Evolutionary conservation across 2,329 filamentous ascomycete genomes (phyloP).

Genomic region (Phialemonium atrogriseum): DNA sequence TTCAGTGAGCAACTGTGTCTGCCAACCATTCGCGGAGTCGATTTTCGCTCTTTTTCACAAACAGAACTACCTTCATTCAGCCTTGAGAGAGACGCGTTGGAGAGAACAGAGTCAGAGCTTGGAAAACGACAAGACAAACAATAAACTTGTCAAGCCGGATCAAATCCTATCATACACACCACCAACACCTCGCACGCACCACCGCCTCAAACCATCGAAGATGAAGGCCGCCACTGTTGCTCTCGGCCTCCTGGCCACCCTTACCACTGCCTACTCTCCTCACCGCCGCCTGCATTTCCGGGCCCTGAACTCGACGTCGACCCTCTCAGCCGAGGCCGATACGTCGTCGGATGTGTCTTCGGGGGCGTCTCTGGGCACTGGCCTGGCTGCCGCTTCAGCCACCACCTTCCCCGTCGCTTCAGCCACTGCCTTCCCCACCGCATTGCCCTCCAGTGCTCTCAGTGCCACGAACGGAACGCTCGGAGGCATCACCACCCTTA

Average conservation of each 20-base stretch:
- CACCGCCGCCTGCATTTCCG: slow-evolving; percentile 25
- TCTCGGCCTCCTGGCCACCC: slow-evolving; percentile 35
- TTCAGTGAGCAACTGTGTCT: slow-evolving; percentile 20
- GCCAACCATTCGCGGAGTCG: slow-evolving; percentile 19
- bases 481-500: slow-evolving; percentile 26
- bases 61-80: slow-evolving; percentile 6
- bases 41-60: slow-evolving; percentile 19
- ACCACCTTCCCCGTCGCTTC: slow-evolving; percentile 6
- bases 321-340: slow-evolving; percentile 1
- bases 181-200: slow-evolving; percentile 9
- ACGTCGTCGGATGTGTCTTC: neutral
- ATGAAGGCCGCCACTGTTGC: slow-evolving; percentile 39
- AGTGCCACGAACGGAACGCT: slow-evolving; percentile 7
- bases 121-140: slow-evolving; percentile 1
- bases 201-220: slow-evolving; percentile 20
- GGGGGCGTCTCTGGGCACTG: too few species aligned
- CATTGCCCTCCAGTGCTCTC: neutral
- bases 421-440: slow-evolving; percentile 7
- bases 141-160: too few species aligned
- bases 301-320: slow-evolving; percentile 16
- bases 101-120: slow-evolving; percentile 3
- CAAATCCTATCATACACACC: slow-evolving; percentile 4
- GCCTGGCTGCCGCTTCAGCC: neutral
- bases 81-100: slow-evolving; percentile 1
- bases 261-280: slow-evolving; percentile 32